A percentile compares a stretch with the other conserved stretches of the same genome.
Evolutionary conservation across 78 protist genomes (phyloP).

Genomic region (Cavenderia fasciculata): DNA sequence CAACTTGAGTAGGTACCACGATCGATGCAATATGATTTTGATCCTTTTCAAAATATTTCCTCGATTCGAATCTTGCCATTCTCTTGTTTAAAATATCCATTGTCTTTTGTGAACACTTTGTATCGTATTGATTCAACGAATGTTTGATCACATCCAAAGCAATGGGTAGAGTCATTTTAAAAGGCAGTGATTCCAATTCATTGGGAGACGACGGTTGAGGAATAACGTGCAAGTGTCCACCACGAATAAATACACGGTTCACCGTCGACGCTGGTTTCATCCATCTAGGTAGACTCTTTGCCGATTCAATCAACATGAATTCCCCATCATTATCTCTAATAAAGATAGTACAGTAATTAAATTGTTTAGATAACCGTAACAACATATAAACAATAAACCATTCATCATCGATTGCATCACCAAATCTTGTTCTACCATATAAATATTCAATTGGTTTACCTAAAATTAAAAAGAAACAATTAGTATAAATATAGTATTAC

Average conservation of each 20-base stretch:
- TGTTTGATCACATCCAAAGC: conserved; percentile 14
- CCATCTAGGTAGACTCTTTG: conserved; percentile 77
- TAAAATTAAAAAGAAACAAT: background rate
- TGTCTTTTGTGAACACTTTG: background rate
- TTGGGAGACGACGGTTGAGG: conserved; percentile 71
- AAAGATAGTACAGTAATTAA: background rate
- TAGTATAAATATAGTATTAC: background rate
- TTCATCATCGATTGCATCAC: conserved; percentile 90
- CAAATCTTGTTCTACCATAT: conserved; percentile 37
- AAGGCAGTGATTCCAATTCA: conserved; percentile 41
- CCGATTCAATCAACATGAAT: conserved; percentile 88
- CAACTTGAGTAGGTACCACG: conserved; percentile 12
- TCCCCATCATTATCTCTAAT: conserved; percentile 84
- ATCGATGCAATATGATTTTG: conserved; percentile 18
- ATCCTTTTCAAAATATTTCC: conserved; percentile 5
- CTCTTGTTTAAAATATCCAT: background rate
- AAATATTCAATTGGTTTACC: conserved; percentile 4
- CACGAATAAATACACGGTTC: conserved; percentile 67
- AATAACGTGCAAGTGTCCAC: conserved; percentile 53
- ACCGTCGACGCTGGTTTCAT: conserved; percentile 47
- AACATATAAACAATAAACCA: conserved; percentile 87
- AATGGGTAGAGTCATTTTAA: conserved; percentile 1
- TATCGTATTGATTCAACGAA: background rate
- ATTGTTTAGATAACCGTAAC: conserved; percentile 50
- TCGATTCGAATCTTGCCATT: conserved; percentile 8